Evolutionary conservation across 371 early-diverging fungal species (phyloP), one percentile per base, ranked within the genome.

Genomic region (Capniomyces stellatus): DNA sequence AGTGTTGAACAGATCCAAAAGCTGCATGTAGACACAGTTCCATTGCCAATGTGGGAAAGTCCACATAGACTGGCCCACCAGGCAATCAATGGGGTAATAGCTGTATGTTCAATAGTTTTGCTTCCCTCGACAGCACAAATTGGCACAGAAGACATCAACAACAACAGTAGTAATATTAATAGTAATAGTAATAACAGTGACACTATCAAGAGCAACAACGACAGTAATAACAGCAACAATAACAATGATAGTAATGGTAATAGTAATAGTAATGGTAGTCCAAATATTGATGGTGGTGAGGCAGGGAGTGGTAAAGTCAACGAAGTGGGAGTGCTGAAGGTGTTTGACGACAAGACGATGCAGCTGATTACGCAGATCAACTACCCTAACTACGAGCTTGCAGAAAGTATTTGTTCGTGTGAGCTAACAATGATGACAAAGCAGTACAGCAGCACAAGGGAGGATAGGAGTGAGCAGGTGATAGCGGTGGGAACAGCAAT

Each of bases 1-100:
- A 64, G 62, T 1, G 77, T 88, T 1, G 88, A 94, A 51, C 70
- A 75, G 2, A 74, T 82, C 28, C 85, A 86, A 61, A 82, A 82
- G 54, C 74, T 92, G 18, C 93, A 94, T 58, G 73, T 89, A 48
- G 75, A 75, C 8, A 81, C 72, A 24, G 54, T 79, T n/a, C 72
- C 76, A 1, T 62, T 92, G 39, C 62, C 73, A 0, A 57, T 57
- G 19, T 55, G 57, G 41, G 81, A 85, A 47, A 80, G 77, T 65
- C 78, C 83, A 0, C 74, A 78, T 2, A 75, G 88, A 21, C 76
- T 94, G 28, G 70, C 73, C 0, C 75, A 83, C 50, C 71, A 82
- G 30, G 71, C 75, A 15, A 47, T 58, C 0, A 39, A 71, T 10
- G 62, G 73, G 43, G 69, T 74, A 0, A 62, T 89, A 52, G 83